Evolutionary conservation across 805 yeast genomes (phyloP), one percentile per base, ranked within the genome.

Genomic region (Ogataea dorogensis): DNA sequence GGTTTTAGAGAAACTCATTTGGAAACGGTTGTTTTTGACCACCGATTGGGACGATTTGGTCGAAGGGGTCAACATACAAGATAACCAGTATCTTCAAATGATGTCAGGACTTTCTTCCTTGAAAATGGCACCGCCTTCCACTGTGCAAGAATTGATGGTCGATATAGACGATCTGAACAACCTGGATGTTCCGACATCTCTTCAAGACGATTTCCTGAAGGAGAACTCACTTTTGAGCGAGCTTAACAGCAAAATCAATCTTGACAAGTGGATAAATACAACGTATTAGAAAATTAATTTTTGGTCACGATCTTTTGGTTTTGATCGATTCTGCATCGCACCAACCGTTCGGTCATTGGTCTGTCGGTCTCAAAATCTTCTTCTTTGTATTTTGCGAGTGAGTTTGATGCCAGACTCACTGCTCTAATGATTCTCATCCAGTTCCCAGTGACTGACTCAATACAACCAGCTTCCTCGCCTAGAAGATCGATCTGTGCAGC

Each of bases 301-400:
- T 44, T 44, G 22, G 42, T 45, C 12, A 45, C 37, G 13, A 46
- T 47, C 20, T 42, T 47, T 17, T 54, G 53, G 18, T 68, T 71
- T n/a, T 69, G 65, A 27, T 70, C 68, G 11, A 78, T 53, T 30
- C 71, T 67, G 20, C 82, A 67, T 31, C 89, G 64, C 3, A 82
- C 81, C 44, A 82, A 59, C 0, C 83, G 66, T 49, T 81, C 89
- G 1, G 89, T 86, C 28, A 77, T 58, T 2, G 85, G 81, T 3
- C 60, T 65, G 20, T 58, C 58, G 2, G 49, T 54, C 12, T 71
- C 70, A 37, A 67, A 67, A 38, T 71, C 77, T 27, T 58, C 58
- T 12, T 65, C 63, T 1, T 64, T 49, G 38, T 75, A 68, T 28
- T 65, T 68, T 40, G 67, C 46, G 40, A 75, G 51, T n/a, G 78